phyloP scores from a whole-genome alignment of 495 filamentous ascomycete genomes.

The Saxophila tyrrhenica region DNA sequence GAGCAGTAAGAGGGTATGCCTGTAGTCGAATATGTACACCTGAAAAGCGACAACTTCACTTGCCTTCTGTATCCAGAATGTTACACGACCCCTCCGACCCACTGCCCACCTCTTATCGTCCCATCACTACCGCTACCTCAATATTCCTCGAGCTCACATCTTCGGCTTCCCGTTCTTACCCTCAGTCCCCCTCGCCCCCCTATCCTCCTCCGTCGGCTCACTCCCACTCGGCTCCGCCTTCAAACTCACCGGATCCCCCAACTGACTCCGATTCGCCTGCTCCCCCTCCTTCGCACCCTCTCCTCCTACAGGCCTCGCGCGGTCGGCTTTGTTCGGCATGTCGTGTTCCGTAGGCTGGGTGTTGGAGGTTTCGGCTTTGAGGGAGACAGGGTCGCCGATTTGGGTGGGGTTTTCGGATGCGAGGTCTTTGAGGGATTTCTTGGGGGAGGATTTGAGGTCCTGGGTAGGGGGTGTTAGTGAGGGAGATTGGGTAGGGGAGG shows the following conservation, averaged over 20 bases:
- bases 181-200: slow-evolving; percentile 12
- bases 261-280: slow-evolving; percentile 8
- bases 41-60: no score
- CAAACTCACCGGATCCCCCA: slow-evolving; percentile 23
- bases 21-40: no score
- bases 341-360: slow-evolving; percentile 16
- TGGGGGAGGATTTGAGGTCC: not conserved
- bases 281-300: slow-evolving; percentile 12
- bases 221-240: slow-evolving; percentile 20
- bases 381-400: slow-evolving; percentile 20
- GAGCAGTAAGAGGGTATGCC: no score
- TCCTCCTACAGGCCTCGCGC: slow-evolving; percentile 6
- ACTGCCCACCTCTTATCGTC: no score
- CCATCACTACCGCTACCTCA: no score
- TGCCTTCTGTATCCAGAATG: no score
- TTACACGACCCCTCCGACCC: no score
- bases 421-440: slow-evolving; percentile 5
- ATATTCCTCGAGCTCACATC: no score
- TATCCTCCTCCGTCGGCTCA: slow-evolving; percentile 21
- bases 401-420: not conserved
- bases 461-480: not conserved
- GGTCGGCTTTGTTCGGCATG: slow-evolving; percentile 4
- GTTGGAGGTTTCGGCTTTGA: slow-evolving; percentile 18
- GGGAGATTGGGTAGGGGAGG: not conserved
- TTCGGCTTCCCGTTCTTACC: slow-evolving; percentile 5